Conservation (phyloP, 2,329 filamentous ascomycete species). For the Thelonectria blattea region DNA sequence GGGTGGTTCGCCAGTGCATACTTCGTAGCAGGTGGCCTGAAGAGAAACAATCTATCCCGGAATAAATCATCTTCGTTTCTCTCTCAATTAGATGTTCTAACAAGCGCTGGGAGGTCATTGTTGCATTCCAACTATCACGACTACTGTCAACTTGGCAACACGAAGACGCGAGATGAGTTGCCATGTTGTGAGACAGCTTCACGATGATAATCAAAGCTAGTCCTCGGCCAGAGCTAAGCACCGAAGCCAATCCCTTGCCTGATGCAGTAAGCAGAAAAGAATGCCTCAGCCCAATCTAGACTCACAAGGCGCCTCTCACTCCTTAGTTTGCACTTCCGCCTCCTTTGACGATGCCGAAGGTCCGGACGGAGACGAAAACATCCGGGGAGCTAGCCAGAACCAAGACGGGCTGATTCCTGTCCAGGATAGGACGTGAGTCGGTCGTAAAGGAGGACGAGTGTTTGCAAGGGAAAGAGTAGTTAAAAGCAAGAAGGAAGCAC, state of each 20-base stretch:
- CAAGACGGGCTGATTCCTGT: background rate
- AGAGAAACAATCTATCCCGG: no score
- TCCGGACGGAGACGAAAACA: constrained; percentile 6
- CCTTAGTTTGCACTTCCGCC: background rate
- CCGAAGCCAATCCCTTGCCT: background rate
- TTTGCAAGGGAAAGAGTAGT: background rate
- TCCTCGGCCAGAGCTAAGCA: background rate
- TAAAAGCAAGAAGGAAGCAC: background rate
- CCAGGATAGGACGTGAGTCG: background rate
- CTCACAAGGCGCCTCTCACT: background rate
- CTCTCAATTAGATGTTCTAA: no score
- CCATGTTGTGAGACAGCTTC: background rate
- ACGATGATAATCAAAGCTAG: background rate
- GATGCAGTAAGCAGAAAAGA: background rate
- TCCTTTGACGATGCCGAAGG: background rate
- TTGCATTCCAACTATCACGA: no score
- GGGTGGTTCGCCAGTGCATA: no score
- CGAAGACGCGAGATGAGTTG: background rate
- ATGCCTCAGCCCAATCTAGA: background rate
- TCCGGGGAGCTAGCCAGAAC: background rate
- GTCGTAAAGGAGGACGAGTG: background rate
- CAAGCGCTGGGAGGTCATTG: no score
- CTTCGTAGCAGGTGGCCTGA: no score
- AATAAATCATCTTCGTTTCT: no score
- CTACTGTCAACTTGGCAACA: no score